Percentiles rank a stretch among this genome's conserved stretches.
Conservation (phyloP, 495 filamentous ascomycete genomes). For the Astrothelium subdiscretum region DNA sequence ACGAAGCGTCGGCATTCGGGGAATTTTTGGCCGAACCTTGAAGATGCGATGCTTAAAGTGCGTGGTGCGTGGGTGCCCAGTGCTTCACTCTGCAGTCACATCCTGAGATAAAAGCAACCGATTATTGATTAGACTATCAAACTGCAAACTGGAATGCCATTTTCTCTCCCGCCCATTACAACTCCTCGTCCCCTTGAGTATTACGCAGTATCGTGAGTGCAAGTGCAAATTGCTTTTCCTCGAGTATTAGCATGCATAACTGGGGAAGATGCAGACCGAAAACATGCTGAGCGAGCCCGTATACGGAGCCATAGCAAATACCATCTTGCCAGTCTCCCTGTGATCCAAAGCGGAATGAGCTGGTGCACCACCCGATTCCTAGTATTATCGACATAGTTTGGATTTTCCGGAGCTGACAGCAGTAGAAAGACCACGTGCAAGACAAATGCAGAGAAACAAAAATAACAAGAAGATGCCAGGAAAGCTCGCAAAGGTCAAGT, state of each 20-base stretch:
- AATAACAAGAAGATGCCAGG: background rate
- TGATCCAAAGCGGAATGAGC: background rate
- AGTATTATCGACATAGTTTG: slow-evolving; percentile 1
- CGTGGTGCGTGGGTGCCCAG: no score
- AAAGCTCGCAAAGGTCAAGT: background rate
- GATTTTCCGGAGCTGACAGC: background rate
- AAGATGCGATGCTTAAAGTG: no score
- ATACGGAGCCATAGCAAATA: background rate
- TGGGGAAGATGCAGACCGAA: background rate
- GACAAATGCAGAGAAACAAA: background rate
- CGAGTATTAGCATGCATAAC: background rate
- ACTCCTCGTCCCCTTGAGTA: background rate
- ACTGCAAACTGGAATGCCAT: background rate
- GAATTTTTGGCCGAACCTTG: background rate
- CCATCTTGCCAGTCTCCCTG: background rate
- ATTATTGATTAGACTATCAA: background rate
- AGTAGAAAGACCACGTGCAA: background rate
- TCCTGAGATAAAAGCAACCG: background rate
- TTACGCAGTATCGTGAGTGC: no score
- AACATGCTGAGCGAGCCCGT: background rate
- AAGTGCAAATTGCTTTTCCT: no score
- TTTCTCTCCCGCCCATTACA: background rate
- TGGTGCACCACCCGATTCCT: background rate
- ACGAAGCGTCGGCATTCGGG: background rate
- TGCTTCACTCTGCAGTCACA: no score